Evolutionary conservation across 495 filamentous ascomycete genomes (phyloP), one percentile per base, ranked within the genome.

Genomic region (Recurvomyces mirabilis): DNA sequence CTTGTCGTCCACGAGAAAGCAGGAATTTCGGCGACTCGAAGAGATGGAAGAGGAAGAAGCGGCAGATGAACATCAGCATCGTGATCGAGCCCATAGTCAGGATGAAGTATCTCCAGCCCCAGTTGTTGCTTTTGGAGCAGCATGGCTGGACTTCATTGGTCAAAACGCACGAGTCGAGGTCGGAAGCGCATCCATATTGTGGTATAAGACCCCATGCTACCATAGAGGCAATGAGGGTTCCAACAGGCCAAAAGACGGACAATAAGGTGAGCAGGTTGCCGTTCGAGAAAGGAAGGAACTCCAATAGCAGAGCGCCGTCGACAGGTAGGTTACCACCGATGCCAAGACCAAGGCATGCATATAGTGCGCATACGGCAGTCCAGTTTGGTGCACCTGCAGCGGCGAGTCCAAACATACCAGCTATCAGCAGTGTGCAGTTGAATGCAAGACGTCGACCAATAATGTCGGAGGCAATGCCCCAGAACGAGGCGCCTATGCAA

Each of bases 51-150:
- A 60, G n/a, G 36, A 58, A 51, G 48, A 60, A 56, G 1, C 57
- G 55, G 33, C 39, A 45, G 30, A 53, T 42, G 38, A 51, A 58
- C 45, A 55, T 52, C 7, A 39, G 7, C 20, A 89, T 66, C 1
- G 83, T 87, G 19, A 91, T 58, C 3, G 75, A 78, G 22, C 85
- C 86, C 43, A 86, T 68, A 6, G 75, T 70, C 31, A 84, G 65
- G 47, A 81, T 64, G 41, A 88, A 69, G 49, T 87, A 93, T 26
- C 86, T 69, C 86, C 86, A 93, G 38, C 86, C 86, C 78, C 79
- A 81, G 49, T 87, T 88, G 33, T 76, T 60, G 13, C 57, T 58
- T 52, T 66, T 65, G 15, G 66, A 71, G 56, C 84, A 87, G 43
- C 56, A 63, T 54, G 49, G 67, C n/a, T n/a, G n/a, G n/a, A n/a